A percentile compares a stretch with the other conserved stretches of the same genome.
phyloP scores from a whole-genome alignment of 163 green algal genomes.

The Prototheca stagnorum region DNA sequence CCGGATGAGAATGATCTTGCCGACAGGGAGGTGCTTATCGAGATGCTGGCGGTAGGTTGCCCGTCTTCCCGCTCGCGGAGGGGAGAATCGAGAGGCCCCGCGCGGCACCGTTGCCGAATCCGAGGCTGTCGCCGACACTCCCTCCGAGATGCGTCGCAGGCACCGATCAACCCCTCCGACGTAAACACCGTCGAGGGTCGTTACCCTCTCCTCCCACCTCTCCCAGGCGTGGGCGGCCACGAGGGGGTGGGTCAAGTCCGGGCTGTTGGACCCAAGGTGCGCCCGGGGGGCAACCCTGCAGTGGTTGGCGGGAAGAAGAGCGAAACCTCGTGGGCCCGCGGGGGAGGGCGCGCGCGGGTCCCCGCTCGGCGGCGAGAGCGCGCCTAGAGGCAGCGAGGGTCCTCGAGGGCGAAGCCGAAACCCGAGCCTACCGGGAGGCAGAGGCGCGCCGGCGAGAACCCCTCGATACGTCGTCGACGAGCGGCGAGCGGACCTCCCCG shows the following conservation, averaged over 20 bases:
- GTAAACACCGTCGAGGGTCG: slow-evolving; percentile 50
- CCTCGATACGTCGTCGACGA: no score
- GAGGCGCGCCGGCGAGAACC: no score
- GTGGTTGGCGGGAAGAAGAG: neutral
- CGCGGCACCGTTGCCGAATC: neutral
- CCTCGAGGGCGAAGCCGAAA: no score
- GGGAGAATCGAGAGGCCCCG: neutral
- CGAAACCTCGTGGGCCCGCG: no score
- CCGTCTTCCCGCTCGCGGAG: neutral
- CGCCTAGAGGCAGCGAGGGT: no score
- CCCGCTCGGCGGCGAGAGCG: no score
- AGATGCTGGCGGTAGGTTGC: slow-evolving; percentile 11
- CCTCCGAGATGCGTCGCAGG: slow-evolving; percentile 11
- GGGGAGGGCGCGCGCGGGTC: no score
- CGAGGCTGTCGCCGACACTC: no score
- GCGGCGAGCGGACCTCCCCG: no score
- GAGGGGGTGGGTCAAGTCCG: slow-evolving; percentile 58
- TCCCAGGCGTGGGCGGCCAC: slow-evolving; percentile 49
- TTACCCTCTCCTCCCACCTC: slow-evolving; percentile 50
- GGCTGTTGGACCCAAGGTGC: slow-evolving; percentile 21
- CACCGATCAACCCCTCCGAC: slow-evolving; percentile 58
- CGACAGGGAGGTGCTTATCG: slow-evolving; percentile 7
- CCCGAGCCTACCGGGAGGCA: no score
- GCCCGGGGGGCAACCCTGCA: neutral
- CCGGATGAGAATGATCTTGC: neutral